Percentiles rank a stretch among this genome's conserved stretches.
Conservation (phyloP, 441 rosid species). For the Lepidium campestre region DNA sequence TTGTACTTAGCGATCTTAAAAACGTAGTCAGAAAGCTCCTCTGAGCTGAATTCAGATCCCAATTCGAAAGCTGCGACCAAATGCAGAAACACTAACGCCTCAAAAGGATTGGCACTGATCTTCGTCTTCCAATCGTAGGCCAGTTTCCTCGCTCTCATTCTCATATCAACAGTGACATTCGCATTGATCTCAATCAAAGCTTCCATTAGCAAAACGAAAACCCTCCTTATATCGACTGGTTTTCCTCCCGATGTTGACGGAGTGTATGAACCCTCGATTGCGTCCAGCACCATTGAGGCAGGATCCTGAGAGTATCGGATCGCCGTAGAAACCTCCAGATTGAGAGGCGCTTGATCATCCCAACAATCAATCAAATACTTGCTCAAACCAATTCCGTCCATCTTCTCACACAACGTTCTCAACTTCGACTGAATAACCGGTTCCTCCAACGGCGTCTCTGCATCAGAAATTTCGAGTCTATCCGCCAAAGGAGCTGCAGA, state of each 20-base stretch:
- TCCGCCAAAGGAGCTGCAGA: slow-evolving; percentile 17
- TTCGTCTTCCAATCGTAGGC: slow-evolving; percentile 55
- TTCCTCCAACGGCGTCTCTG: not conserved
- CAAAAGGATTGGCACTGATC: slow-evolving; percentile 32
- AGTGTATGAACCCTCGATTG: slow-evolving; percentile 42
- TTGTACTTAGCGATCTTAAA: slow-evolving; percentile 36
- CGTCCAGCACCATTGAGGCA: slow-evolving; percentile 55
- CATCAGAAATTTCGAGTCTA: not conserved
- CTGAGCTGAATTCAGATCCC: slow-evolving; percentile 34
- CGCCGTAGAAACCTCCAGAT: slow-evolving; percentile 39
- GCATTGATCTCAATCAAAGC: slow-evolving; percentile 33
- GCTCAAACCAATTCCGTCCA: slow-evolving; percentile 56
- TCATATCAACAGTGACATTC: slow-evolving; percentile 30
- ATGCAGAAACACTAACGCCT: slow-evolving; percentile 50
- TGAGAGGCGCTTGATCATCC: slow-evolving; percentile 26
- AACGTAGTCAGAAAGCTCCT: slow-evolving; percentile 43
- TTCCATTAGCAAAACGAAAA: slow-evolving; percentile 55
- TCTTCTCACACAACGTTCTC: slow-evolving; percentile 47
- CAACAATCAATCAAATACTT: slow-evolving; percentile 32
- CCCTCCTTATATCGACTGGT: slow-evolving; percentile 34
- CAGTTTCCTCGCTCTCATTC: slow-evolving; percentile 52
- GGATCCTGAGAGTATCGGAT: slow-evolving; percentile 42
- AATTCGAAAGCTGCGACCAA: slow-evolving; percentile 54
- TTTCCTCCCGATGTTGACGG: slow-evolving; percentile 21
- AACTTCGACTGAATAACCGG: slow-evolving; percentile 36